Base-by-base conservation (phyloP, 371 early-diverging fungal genomes). In the Lichtheimia hyalospora region DNA sequence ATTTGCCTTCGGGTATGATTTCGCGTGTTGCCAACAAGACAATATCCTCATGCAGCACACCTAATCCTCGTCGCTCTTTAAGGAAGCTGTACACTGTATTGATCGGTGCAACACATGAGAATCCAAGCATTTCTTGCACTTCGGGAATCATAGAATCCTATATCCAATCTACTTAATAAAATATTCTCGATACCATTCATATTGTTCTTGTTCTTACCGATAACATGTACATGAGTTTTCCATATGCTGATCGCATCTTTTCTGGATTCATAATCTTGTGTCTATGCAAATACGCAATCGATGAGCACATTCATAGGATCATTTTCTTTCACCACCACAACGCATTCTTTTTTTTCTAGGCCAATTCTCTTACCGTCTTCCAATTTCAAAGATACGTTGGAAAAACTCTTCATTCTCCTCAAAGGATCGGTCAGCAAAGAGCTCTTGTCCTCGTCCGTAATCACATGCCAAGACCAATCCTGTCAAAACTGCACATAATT, bases 191-290 rank as follows among this genome's bases (percentile, higher is more conserved):
- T 2, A 40, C 20, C 60, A 27, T 28, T 48, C 49, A 18, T 20
- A 20, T 27, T 27, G 13, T n/a, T 20, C 42, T 42, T 34, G 2
- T 20, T 65, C 73, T 55, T 75, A 85, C 85, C 72, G 84, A 86
- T 40, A 97, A 77, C 77, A 97, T 64, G 69, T 94, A 96, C 82
- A 97, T 89, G 34, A 98, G 77, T 68, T 98, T 97, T 54, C 97
- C 98, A 70, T 97, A 97, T 12, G 92, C 89, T 34, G 83, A 78
- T 41, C 96, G 83, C 97, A 98, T 97, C 71, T 94, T 94, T 70
- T 97, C 97, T 0, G 98, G 98, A 61, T 97, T 98, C 95, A 95
- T 94, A 64, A 97, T 94, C 79, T 98, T 98, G 73, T 98, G 92
- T 39, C 80, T 71, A 44, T 21, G 20, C 44, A 44, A 53, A 4